These are phyloP conservation scores for Xylaria flabelliformis DNA, from an alignment of 495 filamentous ascomycete species.

Conservation along the genomic window DNA sequence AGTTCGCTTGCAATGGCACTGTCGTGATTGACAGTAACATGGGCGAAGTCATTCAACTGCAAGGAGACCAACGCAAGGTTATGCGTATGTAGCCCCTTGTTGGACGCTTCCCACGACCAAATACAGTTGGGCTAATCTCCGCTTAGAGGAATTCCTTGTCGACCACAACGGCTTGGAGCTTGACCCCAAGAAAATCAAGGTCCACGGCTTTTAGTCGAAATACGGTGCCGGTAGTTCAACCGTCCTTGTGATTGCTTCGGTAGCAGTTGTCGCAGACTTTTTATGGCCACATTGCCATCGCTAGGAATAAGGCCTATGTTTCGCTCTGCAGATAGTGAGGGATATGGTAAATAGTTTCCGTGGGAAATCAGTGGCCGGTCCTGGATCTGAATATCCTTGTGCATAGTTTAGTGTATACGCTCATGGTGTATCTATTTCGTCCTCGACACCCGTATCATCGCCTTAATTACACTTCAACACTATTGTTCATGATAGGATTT, in stretches of 20 bases:
- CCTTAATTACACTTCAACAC: background rate
- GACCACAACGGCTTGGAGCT: slow-evolving; percentile 24
- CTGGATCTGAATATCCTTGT: background rate
- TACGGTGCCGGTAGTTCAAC: background rate
- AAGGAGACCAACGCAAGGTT: slow-evolving; percentile 86
- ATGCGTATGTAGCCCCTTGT: slow-evolving; percentile 16
- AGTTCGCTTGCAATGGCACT: slow-evolving; percentile 99
- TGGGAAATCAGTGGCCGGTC: background rate
- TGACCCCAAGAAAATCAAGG: slow-evolving; percentile 27
- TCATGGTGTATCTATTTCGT: background rate
- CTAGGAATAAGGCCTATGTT: slow-evolving; percentile 4
- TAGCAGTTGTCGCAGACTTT: background rate
- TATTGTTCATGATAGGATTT: background rate
- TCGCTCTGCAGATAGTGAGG: background rate
- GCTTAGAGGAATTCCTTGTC: slow-evolving; percentile 23
- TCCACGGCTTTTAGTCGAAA: slow-evolving; percentile 25
- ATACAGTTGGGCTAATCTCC: background rate
- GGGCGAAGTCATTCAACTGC: slow-evolving; percentile 99
- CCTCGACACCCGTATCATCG: background rate
- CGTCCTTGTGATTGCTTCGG: background rate
- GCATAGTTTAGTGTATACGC: background rate
- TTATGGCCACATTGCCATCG: background rate
- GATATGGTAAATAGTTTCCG: background rate
- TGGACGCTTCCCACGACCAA: background rate
- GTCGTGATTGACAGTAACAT: slow-evolving; percentile 96